These are phyloP conservation scores for Schrenkiella parvula DNA, from an alignment of 345 rosid species.

Conservation along the genomic window DNA sequence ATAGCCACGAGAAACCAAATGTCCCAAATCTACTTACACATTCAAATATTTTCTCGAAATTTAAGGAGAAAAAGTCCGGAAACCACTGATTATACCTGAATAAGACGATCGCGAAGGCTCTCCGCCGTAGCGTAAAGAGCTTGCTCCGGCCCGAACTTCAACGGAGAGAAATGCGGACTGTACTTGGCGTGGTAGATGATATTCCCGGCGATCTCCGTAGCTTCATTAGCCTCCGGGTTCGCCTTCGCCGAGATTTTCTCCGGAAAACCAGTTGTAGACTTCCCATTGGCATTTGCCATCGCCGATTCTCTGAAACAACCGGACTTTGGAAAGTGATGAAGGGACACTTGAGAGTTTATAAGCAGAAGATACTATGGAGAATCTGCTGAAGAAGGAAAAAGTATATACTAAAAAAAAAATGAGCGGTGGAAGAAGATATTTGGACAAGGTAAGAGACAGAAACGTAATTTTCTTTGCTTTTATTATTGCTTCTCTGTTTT, in stretches of 20 bases:
- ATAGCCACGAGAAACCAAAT: neutral
- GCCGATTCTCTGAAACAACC: neutral
- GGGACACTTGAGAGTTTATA: neutral
- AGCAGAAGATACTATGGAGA: conserved; percentile 10
- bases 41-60: neutral
- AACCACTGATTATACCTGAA: conserved; percentile 41
- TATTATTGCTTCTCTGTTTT: neutral
- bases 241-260: conserved; percentile 52
- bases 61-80: neutral
- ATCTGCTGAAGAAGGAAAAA: conserved; percentile 4
- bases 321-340: neutral
- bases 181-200: conserved; percentile 72
- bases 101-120: conserved; percentile 88
- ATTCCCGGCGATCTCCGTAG: conserved; percentile 67
- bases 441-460: neutral
- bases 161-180: conserved; percentile 94
- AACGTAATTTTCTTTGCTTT: neutral
- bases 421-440: conserved; percentile 9
- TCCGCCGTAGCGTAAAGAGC: conserved; percentile 81
- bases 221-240: conserved; percentile 54
- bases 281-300: conserved; percentile 48
- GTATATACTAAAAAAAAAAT: conserved; percentile 11
- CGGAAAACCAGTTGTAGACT: conserved; percentile 26
- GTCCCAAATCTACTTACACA: neutral
- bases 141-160: conserved; percentile 82